A percentile compares a stretch with the other conserved stretches of the same genome.
Evolutionary conservation across 2,329 filamentous ascomycete species (phyloP).

Genomic region (Apiospora pterosperma): DNA sequence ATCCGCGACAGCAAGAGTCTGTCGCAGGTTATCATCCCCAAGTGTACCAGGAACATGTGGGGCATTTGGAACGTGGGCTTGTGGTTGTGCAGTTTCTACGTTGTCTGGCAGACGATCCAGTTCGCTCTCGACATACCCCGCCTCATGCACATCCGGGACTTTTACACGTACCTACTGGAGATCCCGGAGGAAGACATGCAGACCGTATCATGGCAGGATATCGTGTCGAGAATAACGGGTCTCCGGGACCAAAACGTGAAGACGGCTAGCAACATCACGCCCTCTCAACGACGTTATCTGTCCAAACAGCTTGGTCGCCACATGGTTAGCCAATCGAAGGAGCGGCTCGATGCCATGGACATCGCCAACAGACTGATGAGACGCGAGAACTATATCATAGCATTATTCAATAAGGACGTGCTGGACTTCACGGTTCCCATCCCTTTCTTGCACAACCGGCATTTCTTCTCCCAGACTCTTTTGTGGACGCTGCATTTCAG

Average conservation of each 20-base stretch:
- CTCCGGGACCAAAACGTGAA: slow-evolving; percentile 83
- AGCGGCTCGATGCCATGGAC: slow-evolving; percentile 91
- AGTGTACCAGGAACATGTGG: slow-evolving; percentile 75
- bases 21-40: slow-evolving; percentile 57
- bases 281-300: slow-evolving; percentile 45
- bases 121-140: slow-evolving; percentile 71
- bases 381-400: slow-evolving; percentile 94
- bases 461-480: slow-evolving; percentile 83
- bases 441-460: slow-evolving; percentile 74
- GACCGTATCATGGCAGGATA: slow-evolving; percentile 89
- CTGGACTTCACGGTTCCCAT: slow-evolving; percentile 82
- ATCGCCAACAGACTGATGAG: slow-evolving; percentile 97
- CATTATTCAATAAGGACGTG: slow-evolving; percentile 95
- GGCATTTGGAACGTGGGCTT: slow-evolving; percentile 72
- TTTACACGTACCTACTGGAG: slow-evolving; percentile 77
- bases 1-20: slow-evolving; percentile 62
- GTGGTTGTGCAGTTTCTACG: slow-evolving; percentile 84
- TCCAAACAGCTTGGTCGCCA: slow-evolving; percentile 53
- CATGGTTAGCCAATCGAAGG: slow-evolving; percentile 83
- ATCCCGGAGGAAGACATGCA: slow-evolving; percentile 85
- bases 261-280: slow-evolving; percentile 59
- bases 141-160: slow-evolving; percentile 76
- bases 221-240: slow-evolving; percentile 81
- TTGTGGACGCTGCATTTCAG: slow-evolving; percentile 91
- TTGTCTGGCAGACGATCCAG: slow-evolving; percentile 75